These are phyloP conservation scores for Hyaloperonospora arabidopsidis DNA, from an alignment of 352 stramenopile species.

Conservation along the genomic window DNA sequence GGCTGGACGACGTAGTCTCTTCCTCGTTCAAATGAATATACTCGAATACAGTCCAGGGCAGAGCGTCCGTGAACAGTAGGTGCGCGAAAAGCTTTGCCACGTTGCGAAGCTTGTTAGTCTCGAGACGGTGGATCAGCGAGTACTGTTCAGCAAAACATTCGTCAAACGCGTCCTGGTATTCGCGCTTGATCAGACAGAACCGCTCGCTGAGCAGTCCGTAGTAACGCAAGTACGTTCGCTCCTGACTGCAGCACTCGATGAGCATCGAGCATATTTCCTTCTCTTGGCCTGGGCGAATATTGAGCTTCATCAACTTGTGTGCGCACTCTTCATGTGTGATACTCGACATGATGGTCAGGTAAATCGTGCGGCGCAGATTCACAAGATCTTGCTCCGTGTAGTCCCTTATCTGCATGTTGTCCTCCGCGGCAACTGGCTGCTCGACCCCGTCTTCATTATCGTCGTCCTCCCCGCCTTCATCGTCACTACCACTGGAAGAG, in stretches of 20 bases:
- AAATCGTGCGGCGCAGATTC: slow-evolving; percentile 97
- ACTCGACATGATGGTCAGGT: slow-evolving; percentile 99
- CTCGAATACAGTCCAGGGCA: slow-evolving; percentile 97
- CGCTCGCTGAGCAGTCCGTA: slow-evolving; percentile 95
- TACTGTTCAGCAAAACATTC: slow-evolving; percentile 92
- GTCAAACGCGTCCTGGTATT: slow-evolving; percentile 95
- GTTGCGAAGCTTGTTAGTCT: slow-evolving; percentile 99
- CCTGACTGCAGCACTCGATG: slow-evolving; percentile 98
- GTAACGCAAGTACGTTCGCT: slow-evolving; percentile 95
- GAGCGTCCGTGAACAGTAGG: slow-evolving; percentile 94
- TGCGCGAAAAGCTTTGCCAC: slow-evolving; percentile 99
- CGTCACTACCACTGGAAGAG: slow-evolving; percentile 42
- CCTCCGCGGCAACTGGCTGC: slow-evolving; percentile 14
- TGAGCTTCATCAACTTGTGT: slow-evolving; percentile 98
- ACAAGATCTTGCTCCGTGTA: slow-evolving; percentile 96
- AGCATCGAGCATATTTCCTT: slow-evolving; percentile 99
- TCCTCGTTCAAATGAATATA: slow-evolving; percentile 97
- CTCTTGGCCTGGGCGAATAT: slow-evolving; percentile 94
- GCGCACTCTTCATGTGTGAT: slow-evolving; percentile 98
- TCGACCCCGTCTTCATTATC: slow-evolving; percentile 25
- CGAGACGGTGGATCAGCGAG: slow-evolving; percentile 93
- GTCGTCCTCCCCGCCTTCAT: slow-evolving; percentile 46
- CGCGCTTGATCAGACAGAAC: slow-evolving; percentile 94
- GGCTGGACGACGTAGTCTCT: slow-evolving; percentile 96
- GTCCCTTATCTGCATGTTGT: slow-evolving; percentile 87